phyloP scores from a whole-genome alignment of 352 stramenopile genomes.

The Phytophthora megakarya region DNA sequence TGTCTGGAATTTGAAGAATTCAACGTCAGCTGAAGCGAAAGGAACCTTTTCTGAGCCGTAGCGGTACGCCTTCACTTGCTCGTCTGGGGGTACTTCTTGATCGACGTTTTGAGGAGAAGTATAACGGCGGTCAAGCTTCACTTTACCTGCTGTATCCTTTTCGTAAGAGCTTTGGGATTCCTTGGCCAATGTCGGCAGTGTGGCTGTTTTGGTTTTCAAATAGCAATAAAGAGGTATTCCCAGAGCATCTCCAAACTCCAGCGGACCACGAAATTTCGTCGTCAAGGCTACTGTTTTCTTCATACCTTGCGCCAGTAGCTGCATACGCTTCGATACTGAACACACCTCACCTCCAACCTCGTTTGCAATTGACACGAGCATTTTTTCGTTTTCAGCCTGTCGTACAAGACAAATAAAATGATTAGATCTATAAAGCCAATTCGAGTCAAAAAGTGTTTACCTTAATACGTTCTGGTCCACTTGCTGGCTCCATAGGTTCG shows the following conservation, averaged over 20 bases:
- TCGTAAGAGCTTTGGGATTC: slow-evolving; percentile 74
- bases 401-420: neutral
- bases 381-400: slow-evolving; percentile 82
- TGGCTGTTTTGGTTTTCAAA: slow-evolving; percentile 76
- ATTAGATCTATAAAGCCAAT: neutral
- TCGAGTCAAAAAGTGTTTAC: slow-evolving; percentile 10
- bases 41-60: slow-evolving; percentile 82
- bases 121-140: slow-evolving; percentile 78
- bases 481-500: slow-evolving; percentile 27
- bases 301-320: slow-evolving; percentile 77
- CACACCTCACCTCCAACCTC: slow-evolving; percentile 71
- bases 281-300: slow-evolving; percentile 72
- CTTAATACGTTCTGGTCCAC: slow-evolving; percentile 22
- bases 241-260: slow-evolving; percentile 73
- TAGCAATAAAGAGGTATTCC: slow-evolving; percentile 81
- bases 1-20: slow-evolving; percentile 83
- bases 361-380: slow-evolving; percentile 78
- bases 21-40: slow-evolving; percentile 79
- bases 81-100: slow-evolving; percentile 70
- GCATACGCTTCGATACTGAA: slow-evolving; percentile 74
- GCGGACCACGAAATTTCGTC: slow-evolving; percentile 76
- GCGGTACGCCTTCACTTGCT: slow-evolving; percentile 80
- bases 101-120: slow-evolving; percentile 69
- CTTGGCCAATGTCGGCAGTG: slow-evolving; percentile 70
- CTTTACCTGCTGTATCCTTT: slow-evolving; percentile 59